Conservation (phyloP, 345 rosid genomes). For the Rhodamnia rubescens region DNA sequence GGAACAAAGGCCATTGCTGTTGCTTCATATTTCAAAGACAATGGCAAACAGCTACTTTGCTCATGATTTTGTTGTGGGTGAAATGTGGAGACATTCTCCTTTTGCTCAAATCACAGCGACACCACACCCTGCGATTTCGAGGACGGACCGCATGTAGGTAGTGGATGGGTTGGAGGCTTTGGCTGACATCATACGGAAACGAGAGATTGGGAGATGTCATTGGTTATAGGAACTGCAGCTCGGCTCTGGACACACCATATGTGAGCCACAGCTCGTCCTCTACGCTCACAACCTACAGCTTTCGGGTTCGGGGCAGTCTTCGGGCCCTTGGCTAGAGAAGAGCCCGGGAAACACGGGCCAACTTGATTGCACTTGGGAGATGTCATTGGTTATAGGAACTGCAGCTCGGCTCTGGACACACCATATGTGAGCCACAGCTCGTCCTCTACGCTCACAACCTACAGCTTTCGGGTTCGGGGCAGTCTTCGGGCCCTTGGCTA, state of each 20-base stretch:
- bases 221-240: background rate
- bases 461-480: background rate
- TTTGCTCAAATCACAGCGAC: background rate
- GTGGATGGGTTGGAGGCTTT: background rate
- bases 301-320: background rate
- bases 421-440: background rate
- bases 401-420: background rate
- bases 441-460: rapidly evolving
- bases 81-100: background rate
- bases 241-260: background rate
- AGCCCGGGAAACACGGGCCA: background rate
- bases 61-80: background rate
- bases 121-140: rapidly evolving
- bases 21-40: background rate
- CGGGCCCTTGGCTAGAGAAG: background rate
- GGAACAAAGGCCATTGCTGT: background rate
- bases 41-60: background rate
- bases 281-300: rapidly evolving
- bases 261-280: background rate
- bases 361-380: background rate
- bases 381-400: too few species aligned
- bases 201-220: background rate
- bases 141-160: background rate
- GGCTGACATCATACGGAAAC: background rate
- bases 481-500: background rate